A percentile compares a stretch with the other conserved stretches of the same genome.
These are phyloP conservation scores for Curvularia sp. DNA, from an alignment of 2,329 filamentous ascomycete genomes.

Conservation along the genomic window DNA sequence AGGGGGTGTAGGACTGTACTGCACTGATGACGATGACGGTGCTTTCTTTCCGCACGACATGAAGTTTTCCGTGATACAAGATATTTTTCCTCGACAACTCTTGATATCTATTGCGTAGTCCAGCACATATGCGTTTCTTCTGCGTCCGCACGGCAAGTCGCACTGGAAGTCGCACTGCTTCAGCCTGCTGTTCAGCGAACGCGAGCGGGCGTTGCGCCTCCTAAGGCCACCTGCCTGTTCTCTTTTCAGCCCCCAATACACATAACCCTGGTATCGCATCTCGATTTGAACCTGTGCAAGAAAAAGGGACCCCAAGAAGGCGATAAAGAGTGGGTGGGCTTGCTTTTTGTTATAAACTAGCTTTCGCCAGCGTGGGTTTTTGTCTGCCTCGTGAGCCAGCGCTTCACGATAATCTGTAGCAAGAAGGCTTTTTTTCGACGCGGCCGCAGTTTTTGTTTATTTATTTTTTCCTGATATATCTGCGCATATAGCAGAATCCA, in stretches of 20 bases:
- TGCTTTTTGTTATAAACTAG: not conserved
- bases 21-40: too few species aligned
- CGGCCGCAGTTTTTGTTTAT: not conserved
- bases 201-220: conserved; percentile 2
- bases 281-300: conserved; percentile 2
- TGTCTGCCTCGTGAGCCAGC: not conserved
- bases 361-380: not conserved
- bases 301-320: not conserved
- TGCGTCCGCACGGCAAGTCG: too few species aligned
- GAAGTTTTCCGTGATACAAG: too few species aligned
- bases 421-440: not conserved
- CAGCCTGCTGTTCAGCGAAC: conserved; percentile 1
- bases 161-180: not conserved
- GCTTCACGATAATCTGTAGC: not conserved
- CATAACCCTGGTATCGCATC: not conserved
- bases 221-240: conserved; percentile 12
- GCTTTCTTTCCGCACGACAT: too few species aligned
- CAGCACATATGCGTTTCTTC: not conserved
- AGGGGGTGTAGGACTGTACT: too few species aligned
- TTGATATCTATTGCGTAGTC: not conserved
- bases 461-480: not conserved
- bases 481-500: not conserved
- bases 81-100: too few species aligned
- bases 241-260: conserved; percentile 20
- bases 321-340: conserved; percentile 10